Evolutionary conservation across 164 flowering plant genomes (phyloP).

Genomic region (Houttuynia cordata): DNA sequence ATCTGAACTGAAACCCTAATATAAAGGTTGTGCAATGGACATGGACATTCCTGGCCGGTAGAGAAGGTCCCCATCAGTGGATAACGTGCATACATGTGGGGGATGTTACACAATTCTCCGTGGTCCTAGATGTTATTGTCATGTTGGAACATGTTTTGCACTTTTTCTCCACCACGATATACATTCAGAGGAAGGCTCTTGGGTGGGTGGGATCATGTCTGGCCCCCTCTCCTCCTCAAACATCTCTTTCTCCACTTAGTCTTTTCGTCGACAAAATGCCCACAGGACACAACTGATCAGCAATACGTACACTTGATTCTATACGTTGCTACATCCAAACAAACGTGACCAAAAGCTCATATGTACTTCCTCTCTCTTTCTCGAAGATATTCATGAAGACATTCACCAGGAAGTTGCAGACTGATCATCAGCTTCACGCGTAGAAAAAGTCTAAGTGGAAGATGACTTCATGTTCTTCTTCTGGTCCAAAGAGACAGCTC

Average conservation of each 20-base stretch:
- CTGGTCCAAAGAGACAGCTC: neutral
- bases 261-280: neutral
- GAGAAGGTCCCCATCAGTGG: neutral
- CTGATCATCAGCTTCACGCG: neutral
- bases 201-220: neutral
- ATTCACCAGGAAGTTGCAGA: neutral
- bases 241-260: neutral
- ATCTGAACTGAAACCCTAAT: too few relatives aligned
- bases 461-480: neutral
- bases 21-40: neutral
- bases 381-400: neutral
- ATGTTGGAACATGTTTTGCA: neutral
- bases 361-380: too few relatives aligned
- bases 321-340: neutral
- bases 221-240: neutral
- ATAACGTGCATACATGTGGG: neutral
- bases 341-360: neutral
- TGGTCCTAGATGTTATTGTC: neutral
- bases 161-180: neutral
- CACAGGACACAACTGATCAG: neutral
- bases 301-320: neutral
- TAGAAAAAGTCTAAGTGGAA: neutral
- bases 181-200: neutral
- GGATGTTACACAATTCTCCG: neutral
- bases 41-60: neutral